Evolutionary conservation across 176 grass and related monocot species (phyloP), one percentile per base, ranked within the genome.

Genomic region (Pontederia crassipes): DNA sequence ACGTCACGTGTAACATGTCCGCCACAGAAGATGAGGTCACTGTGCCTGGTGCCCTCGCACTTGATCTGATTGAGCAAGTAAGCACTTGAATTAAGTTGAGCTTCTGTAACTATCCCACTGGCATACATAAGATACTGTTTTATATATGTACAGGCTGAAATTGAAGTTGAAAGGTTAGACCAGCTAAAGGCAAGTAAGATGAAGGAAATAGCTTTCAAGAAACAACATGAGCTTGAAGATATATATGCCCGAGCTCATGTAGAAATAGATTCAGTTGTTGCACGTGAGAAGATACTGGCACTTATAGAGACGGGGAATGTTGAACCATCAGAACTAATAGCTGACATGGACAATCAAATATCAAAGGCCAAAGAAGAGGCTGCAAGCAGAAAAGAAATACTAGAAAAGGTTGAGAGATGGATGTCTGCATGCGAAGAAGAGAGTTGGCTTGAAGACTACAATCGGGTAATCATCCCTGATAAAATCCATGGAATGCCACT

Each of bases 401-500:
- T 98, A 54, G 94, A 98, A 64, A 98, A 86, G 54, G 88, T 98
- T 54, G 94, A 98, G 71, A 79, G 75, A 78, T 98, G 94, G 94
- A 93, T 93, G 94, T 98, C 94, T 18, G 71, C 94, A 0, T 98
- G 94, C 66, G 88, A 98, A 74, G 94, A 98, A 77, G 94, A 98
- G 67, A 98, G 88, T 66, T 93, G 94, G 94, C 94, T 98, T 70
- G 94, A 98, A 74, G 94, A 98, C 81, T 98, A 98, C 68, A 98
- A 89, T 58, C 29, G 89, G 85, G 94, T 93, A 79, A 54, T 47
- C 48, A 70, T 40, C 32, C 32, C 32, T 40, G 32, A 40, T 7
- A 40, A 40, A 40, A 40, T 40, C 32, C 54, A 47, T 66, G 12
- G 46, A 35, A 20, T 52, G 27, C 15, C 57, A 49, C 14, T 48